Evolutionary conservation across 106 monocot genomes (phyloP).

Genomic region (Allium cepa): DNA sequence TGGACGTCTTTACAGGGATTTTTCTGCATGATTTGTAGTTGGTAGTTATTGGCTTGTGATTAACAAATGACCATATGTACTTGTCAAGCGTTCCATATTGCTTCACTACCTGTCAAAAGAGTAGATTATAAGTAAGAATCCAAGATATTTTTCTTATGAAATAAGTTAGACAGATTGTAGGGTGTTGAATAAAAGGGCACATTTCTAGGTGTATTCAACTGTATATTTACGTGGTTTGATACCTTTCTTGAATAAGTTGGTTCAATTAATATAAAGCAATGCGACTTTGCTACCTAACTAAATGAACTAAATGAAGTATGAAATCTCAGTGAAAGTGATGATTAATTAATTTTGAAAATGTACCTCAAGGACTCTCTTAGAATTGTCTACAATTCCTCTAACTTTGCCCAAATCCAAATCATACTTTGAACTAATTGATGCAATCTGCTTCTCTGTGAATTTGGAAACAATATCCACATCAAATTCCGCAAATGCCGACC

Average conservation of each 20-base stretch:
- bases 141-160: background rate
- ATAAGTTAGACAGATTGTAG: background rate
- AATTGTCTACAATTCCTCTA: conserved; percentile 48
- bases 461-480: conserved; percentile 38
- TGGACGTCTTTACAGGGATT: conserved; percentile 85
- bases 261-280: no score
- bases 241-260: no score
- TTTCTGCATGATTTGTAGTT: conserved; percentile 68
- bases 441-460: conserved; percentile 49
- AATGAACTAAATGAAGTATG: no score
- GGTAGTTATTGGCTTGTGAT: conserved; percentile 60
- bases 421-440: conserved; percentile 31
- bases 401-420: conserved; percentile 48
- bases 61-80: conserved; percentile 80
- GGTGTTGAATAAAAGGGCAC: no score
- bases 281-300: no score
- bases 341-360: background rate
- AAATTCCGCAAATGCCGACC: conserved; percentile 56
- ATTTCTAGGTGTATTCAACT: no score
- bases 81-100: conserved; percentile 54
- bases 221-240: no score
- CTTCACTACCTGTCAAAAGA: conserved; percentile 37
- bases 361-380: conserved; percentile 63
- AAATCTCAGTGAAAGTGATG: no score
- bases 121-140: background rate